Conservation (phyloP, 1,139 yeast genomes). For the Candida sp. region DNA sequence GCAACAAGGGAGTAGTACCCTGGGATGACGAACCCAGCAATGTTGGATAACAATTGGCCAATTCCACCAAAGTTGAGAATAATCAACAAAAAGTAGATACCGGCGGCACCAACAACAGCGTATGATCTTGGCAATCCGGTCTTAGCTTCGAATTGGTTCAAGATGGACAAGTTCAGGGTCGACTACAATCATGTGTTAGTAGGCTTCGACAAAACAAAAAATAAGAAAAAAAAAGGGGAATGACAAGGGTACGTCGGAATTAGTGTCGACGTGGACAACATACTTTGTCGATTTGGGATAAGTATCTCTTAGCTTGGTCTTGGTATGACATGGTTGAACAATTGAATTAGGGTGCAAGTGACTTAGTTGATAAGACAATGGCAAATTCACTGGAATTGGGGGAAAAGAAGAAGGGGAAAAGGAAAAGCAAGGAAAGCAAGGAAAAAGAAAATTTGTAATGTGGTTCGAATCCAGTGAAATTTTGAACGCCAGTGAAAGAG, state of each 20-base stretch:
- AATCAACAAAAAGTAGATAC: conserved; percentile 71
- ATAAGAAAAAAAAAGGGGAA: too few relatives aligned
- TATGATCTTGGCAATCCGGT: conserved; percentile 91
- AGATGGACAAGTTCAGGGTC: conserved; percentile 29
- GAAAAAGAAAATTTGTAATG: background rate
- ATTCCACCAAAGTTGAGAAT: conserved; percentile 92
- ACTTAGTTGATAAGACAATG: background rate
- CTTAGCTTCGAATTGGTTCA: conserved; percentile 61
- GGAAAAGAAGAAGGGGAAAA: background rate
- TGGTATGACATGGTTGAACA: conserved; percentile 28
- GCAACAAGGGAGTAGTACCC: conserved; percentile 90
- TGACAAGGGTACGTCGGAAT: background rate
- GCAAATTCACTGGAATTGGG: background rate
- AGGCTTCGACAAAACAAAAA: background rate
- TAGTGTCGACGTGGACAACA: conserved; percentile 14
- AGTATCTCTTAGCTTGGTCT: conserved; percentile 28
- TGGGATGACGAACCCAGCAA: conserved; percentile 91
- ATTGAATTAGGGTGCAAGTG: background rate
- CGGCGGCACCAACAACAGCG: conserved; percentile 69
- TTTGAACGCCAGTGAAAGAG: background rate
- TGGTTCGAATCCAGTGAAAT: background rate
- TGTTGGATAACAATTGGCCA: conserved; percentile 91
- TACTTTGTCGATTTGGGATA: conserved; percentile 34
- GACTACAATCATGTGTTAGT: conserved; percentile 24
- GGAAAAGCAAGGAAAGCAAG: background rate